Base-by-base conservation (phyloP, 2,329 filamentous ascomycete genomes). In the Phyllachora maydis region DNA sequence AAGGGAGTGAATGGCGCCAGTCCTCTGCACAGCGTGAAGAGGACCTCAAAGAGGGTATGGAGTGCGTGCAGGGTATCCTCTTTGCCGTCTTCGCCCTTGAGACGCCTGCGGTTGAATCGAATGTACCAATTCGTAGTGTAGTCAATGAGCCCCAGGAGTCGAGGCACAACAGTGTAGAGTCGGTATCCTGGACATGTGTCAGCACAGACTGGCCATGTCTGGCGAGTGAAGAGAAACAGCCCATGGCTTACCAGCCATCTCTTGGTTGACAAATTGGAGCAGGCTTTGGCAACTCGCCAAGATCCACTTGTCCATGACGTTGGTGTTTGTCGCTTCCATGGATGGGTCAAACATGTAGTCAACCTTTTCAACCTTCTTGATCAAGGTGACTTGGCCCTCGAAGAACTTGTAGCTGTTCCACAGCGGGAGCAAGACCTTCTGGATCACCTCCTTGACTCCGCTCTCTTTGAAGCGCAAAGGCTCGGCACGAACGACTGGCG, bases 81-180 rank as follows among this genome's bases (percentile, higher is more conserved):
- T 13, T 79, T 49, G 11, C 82, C 81, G 33, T 79, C 70, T 42
- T 90, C 82, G 20, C 83, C 83, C 66, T 92, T 93, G 34, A 92
- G 59, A 26, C 83, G 69, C 46, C 77, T 77, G 26, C 83, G 66
- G 56, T 93, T 93, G 56, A 92, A 90, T 30, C 82, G 67, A 45
- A 93, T 93, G 50, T 93, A 93, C 83, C 83, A 93, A 50, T 95
- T 95, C n/a, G 83, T 93, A 4, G 78, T 82, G 49, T 90, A 82
- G 40, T 93, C 85, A 33, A 93, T 90, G 39, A 91, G 63, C 28
- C 63, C 64, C 11, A 91, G 61, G 29, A 95, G 53, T 32, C 77
- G 65, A 6, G 83, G 83, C 21, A 92, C 82, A 21, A 95, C 85
- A 2, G 83, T 95, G 49, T 93, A 95, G 17, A 83, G 50, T 19